These are phyloP conservation scores for Sesbania bispinosa DNA, from an alignment of 306 rosid genomes.

Conservation along the genomic window DNA sequence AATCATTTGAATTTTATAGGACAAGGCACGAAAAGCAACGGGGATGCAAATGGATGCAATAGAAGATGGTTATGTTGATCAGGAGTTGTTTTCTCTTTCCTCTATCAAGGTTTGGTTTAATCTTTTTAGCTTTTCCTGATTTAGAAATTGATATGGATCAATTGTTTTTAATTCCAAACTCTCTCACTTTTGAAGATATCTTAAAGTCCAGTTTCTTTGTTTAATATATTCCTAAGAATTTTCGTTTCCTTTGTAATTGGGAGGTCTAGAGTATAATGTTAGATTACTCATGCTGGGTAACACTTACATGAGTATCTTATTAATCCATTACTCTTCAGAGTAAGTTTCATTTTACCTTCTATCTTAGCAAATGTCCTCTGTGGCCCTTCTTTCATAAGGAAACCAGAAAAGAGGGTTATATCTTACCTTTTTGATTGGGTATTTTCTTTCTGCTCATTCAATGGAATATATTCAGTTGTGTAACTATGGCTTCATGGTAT, in stretches of 20 bases:
- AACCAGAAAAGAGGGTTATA: background rate
- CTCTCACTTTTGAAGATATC: background rate
- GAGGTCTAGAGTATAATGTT: background rate
- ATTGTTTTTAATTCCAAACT: background rate
- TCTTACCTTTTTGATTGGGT: background rate
- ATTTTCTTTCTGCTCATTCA: background rate
- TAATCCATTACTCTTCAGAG: background rate
- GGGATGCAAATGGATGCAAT: slow-evolving; percentile 84
- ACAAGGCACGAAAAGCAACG: slow-evolving; percentile 78
- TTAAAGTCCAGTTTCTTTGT: background rate
- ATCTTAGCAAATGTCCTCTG: background rate
- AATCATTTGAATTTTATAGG: slow-evolving; percentile 44
- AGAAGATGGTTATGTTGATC: slow-evolving; percentile 73
- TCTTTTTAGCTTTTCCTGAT: background rate
- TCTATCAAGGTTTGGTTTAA: slow-evolving; percentile 72
- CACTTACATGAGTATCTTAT: background rate
- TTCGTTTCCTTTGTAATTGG: background rate
- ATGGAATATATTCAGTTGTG: background rate
- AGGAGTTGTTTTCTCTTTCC: slow-evolving; percentile 78
- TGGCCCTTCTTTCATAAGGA: background rate
- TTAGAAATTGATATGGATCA: background rate
- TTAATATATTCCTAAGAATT: background rate
- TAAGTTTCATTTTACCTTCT: background rate
- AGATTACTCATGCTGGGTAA: background rate
- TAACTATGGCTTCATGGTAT: background rate